Evolutionary conservation across 768 basidiomycete species (phyloP).

Genomic region (Boletellus emodensis): DNA sequence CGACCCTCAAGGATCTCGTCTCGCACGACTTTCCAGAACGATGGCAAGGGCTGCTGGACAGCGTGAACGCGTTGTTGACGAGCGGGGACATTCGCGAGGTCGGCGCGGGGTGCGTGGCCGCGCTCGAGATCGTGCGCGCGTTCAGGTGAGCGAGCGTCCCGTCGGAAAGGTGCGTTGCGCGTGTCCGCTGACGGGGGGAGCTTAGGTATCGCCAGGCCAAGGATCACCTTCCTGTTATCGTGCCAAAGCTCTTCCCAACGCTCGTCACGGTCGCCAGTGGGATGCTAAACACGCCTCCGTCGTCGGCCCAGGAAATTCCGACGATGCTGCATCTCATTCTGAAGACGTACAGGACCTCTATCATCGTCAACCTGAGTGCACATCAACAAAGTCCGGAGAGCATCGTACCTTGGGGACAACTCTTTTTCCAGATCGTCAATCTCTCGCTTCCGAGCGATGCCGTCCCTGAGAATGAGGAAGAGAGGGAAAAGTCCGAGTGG

Average conservation of each 20-base stretch:
- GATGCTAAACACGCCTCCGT: conserved; percentile 62
- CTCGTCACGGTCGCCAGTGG: conserved; percentile 70
- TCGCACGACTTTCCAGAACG: conserved; percentile 72
- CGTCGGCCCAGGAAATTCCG: conserved; percentile 65
- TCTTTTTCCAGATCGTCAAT: conserved; percentile 78
- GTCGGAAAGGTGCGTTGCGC: too few relatives aligned
- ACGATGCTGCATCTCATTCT: conserved; percentile 82
- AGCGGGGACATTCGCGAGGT: conserved; percentile 69
- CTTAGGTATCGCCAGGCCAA: conserved; percentile 64
- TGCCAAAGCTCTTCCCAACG: conserved; percentile 64
- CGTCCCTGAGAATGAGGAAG: conserved; percentile 69
- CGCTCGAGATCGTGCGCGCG: conserved; percentile 74
- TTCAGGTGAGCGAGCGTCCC: conserved; percentile 23
- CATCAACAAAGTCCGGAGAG: conserved; percentile 76
- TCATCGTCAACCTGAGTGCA: conserved; percentile 63
- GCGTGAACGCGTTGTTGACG: conserved; percentile 57
- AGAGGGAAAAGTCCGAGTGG: conserved; percentile 78
- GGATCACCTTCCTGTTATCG: conserved; percentile 55
- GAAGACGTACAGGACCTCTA: conserved; percentile 82
- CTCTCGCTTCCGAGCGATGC: conserved; percentile 60
- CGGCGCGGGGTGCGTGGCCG: conserved; percentile 74
- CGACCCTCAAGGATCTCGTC: conserved; percentile 68
- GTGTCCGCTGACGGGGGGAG: conserved; percentile 36
- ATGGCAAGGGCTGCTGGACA: conserved; percentile 70
- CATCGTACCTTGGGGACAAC: conserved; percentile 82